phyloP scores from a whole-genome alignment of 2,329 filamentous ascomycete genomes.

The Fusarium sp. region DNA sequence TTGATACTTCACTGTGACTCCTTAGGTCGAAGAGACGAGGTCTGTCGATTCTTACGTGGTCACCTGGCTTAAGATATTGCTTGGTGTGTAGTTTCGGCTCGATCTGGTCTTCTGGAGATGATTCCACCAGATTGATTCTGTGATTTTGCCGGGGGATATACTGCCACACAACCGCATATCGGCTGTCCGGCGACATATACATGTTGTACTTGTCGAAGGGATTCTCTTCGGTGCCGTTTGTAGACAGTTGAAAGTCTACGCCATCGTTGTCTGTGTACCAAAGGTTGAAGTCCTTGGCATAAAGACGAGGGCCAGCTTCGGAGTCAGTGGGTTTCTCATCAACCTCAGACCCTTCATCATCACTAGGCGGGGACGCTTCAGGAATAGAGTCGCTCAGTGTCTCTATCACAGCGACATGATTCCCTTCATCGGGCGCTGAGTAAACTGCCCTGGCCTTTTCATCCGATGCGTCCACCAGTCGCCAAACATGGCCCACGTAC shows the following conservation, averaged over 20 bases:
- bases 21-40: slow-evolving; percentile 49
- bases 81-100: slow-evolving; percentile 46
- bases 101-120: slow-evolving; percentile 49
- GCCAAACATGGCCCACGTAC: slow-evolving; percentile 45
- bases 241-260: slow-evolving; percentile 33
- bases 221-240: slow-evolving; percentile 35
- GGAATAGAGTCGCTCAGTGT: slow-evolving; percentile 7
- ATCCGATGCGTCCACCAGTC: slow-evolving; percentile 32
- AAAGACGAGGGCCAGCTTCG: neutral
- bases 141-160: slow-evolving; percentile 40
- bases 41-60: slow-evolving; percentile 43
- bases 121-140: slow-evolving; percentile 44
- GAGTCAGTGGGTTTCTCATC: neutral
- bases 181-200: slow-evolving; percentile 34
- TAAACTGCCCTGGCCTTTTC: slow-evolving; percentile 32
- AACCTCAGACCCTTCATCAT: neutral
- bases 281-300: slow-evolving; percentile 26
- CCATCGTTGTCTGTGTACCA: slow-evolving; percentile 23
- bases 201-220: slow-evolving; percentile 39
- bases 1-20: slow-evolving; percentile 37
- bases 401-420: slow-evolving; percentile 35
- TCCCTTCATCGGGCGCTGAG: slow-evolving; percentile 22
- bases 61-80: slow-evolving; percentile 50
- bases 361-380: neutral
- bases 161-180: slow-evolving; percentile 45